Conservation (phyloP, 1,284 basidiomycete species). For the Apiotrichum sp. region DNA sequence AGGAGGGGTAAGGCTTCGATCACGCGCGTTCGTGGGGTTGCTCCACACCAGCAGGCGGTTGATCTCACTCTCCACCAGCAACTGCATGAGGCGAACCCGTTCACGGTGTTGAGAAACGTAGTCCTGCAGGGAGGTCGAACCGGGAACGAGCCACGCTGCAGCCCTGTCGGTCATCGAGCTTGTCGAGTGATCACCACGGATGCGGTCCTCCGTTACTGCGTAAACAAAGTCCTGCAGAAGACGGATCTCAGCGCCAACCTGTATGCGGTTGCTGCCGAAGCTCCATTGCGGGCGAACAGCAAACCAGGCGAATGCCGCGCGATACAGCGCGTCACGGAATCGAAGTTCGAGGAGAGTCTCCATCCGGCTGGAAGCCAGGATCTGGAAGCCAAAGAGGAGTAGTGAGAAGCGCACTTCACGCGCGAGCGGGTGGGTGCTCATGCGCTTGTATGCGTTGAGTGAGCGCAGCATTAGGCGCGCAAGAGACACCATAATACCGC, state of each 20-base stretch:
- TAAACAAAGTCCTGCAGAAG: slow-evolving; percentile 76
- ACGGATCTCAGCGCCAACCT: slow-evolving; percentile 81
- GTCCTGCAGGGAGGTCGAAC: slow-evolving; percentile 50
- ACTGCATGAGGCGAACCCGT: slow-evolving; percentile 64
- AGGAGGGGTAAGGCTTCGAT: slow-evolving; percentile 41
- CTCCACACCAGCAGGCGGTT: slow-evolving; percentile 80
- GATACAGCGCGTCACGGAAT: slow-evolving; percentile 70
- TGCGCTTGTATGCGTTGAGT: slow-evolving; percentile 57
- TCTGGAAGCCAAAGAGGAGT: slow-evolving; percentile 86
- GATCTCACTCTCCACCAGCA: slow-evolving; percentile 87
- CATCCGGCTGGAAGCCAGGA: slow-evolving; percentile 77
- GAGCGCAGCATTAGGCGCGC: slow-evolving; percentile 78
- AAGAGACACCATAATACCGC: slow-evolving; percentile 77
- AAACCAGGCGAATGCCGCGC: slow-evolving; percentile 86
- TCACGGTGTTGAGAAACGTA: slow-evolving; percentile 58
- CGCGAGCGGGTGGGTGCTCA: slow-evolving; percentile 87
- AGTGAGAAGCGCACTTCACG: slow-evolving; percentile 85
- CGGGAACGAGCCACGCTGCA: slow-evolving; percentile 47
- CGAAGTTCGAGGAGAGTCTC: slow-evolving; percentile 77
- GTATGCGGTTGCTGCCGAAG: slow-evolving; percentile 83
- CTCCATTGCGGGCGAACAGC: slow-evolving; percentile 89
- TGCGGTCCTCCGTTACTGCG: slow-evolving; percentile 66
- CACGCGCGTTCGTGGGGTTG: slow-evolving; percentile 74
- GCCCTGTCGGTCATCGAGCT: slow-evolving; percentile 60
- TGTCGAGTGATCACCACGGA: slow-evolving; percentile 60